These are phyloP conservation scores for Kwoniella europaea DNA, from an alignment of 768 basidiomycete species.

Conservation along the genomic window DNA sequence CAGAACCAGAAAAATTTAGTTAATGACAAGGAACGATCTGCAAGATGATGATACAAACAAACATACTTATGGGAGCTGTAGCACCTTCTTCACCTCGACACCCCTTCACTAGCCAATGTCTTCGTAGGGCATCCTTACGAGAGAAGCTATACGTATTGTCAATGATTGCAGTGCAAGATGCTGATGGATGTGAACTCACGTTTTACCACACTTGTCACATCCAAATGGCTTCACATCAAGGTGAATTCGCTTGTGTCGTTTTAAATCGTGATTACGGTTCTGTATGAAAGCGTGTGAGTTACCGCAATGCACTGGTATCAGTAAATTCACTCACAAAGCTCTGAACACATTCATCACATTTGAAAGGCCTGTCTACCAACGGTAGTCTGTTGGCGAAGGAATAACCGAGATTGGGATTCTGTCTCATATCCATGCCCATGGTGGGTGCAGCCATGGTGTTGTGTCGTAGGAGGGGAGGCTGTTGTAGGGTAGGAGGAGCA, in stretches of 20 bases:
- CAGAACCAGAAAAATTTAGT: background rate
- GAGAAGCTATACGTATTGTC: slow-evolving; percentile 46
- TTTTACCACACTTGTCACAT: slow-evolving; percentile 58
- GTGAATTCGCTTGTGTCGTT: slow-evolving; percentile 59
- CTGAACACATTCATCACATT: slow-evolving; percentile 58
- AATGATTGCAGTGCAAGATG: background rate
- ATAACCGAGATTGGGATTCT: slow-evolving; percentile 36
- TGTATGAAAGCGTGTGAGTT: slow-evolving; percentile 1
- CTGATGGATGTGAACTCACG: slow-evolving; percentile 30
- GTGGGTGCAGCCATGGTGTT: slow-evolving; percentile 32
- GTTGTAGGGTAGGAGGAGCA: slow-evolving; percentile 30
- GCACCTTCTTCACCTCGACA: slow-evolving; percentile 55
- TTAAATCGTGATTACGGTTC: slow-evolving; percentile 60
- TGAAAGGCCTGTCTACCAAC: slow-evolving; percentile 56
- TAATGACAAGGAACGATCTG: background rate
- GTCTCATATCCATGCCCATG: slow-evolving; percentile 33
- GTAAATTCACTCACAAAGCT: slow-evolving; percentile 50
- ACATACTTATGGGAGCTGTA: slow-evolving; percentile 50
- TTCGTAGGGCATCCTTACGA: slow-evolving; percentile 57
- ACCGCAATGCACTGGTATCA: too few species aligned
- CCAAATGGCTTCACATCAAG: slow-evolving; percentile 58
- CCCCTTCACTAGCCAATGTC: slow-evolving; percentile 59
- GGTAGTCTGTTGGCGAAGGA: slow-evolving; percentile 46
- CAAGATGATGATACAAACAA: background rate
- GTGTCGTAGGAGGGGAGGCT: slow-evolving; percentile 37